Evolutionary conservation across 1,284 basidiomycete genomes (phyloP).

Genomic region (Anthracocystis panici-leucophaei): DNA sequence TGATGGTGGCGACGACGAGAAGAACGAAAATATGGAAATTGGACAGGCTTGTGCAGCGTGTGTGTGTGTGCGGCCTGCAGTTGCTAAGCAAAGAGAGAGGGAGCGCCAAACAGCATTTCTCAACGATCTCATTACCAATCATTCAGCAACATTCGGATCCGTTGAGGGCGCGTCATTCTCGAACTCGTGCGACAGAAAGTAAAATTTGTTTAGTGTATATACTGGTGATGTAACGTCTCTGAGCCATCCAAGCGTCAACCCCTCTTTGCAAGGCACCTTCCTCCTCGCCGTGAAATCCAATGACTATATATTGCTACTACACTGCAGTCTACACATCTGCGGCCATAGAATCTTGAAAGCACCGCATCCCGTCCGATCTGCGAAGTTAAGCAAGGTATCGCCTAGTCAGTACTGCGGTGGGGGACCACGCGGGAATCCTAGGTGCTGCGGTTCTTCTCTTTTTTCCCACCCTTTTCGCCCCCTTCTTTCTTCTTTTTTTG

Average conservation of each 20-base stretch:
- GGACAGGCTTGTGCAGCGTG: background rate
- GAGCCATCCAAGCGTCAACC: no score
- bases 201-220: background rate
- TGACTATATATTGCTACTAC: no score
- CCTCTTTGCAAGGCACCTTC: no score
- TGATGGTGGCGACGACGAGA: conserved; percentile 26
- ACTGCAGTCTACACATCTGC: no score
- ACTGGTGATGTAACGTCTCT: background rate
- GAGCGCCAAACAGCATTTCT: background rate
- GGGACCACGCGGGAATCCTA: conserved; percentile 85
- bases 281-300: no score
- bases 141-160: conserved; percentile 31
- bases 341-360: conserved; percentile 83
- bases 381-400: conserved; percentile 82
- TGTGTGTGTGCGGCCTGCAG: conserved; percentile 15
- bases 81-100: conserved; percentile 8
- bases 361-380: conserved; percentile 84
- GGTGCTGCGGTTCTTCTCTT: conserved; percentile 76
- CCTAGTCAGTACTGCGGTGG: conserved; percentile 85
- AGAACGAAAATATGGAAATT: conserved; percentile 1
- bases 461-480: no score
- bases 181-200: conserved; percentile 17
- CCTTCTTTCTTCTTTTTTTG: no score
- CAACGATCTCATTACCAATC: conserved; percentile 53
- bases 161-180: conserved; percentile 19